Evolutionary conservation across 192 early-diverging fungal genomes (phyloP).

Genomic region (Podila horticola): DNA sequence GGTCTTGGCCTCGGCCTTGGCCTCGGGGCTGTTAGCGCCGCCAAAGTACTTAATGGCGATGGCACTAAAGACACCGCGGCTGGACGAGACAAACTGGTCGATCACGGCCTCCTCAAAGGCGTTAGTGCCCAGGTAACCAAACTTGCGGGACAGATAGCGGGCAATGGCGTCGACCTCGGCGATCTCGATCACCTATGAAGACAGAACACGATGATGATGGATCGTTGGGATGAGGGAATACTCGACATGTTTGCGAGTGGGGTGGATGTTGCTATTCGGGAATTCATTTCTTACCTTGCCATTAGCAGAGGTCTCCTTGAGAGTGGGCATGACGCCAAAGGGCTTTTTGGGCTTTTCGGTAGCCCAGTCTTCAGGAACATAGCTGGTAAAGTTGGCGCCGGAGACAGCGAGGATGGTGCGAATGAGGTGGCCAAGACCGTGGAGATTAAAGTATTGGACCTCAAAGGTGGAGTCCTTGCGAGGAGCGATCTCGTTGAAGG

Average conservation of each 20-base stretch:
- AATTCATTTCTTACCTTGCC: no score
- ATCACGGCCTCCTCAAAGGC: constrained; percentile 33
- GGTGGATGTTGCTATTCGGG: no score
- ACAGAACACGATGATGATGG: no score
- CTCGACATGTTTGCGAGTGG: no score
- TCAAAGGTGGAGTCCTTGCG: constrained; percentile 25
- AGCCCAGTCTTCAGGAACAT: not conserved
- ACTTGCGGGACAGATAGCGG: constrained; percentile 57
- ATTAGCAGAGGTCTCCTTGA: not conserved
- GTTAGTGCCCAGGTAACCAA: constrained; percentile 33
- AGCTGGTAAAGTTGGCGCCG: not conserved
- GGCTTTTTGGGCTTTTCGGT: not conserved
- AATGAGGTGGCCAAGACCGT: not conserved
- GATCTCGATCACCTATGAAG: constrained; percentile 26
- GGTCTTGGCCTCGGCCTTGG: constrained; percentile 11
- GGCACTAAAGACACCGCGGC: constrained; percentile 6
- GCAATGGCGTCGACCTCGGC: constrained; percentile 58
- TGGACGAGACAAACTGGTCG: constrained; percentile 28
- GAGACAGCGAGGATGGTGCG: not conserved
- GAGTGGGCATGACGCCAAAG: not conserved
- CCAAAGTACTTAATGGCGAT: not conserved
- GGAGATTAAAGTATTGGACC: constrained; percentile 21
- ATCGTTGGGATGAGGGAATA: no score
- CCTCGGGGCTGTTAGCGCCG: constrained; percentile 15
- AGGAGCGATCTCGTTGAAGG: constrained; percentile 13